Evolutionary conservation across 2,329 filamentous ascomycete genomes (phyloP).

Genomic region (Cryphonectria nitschkei): DNA sequence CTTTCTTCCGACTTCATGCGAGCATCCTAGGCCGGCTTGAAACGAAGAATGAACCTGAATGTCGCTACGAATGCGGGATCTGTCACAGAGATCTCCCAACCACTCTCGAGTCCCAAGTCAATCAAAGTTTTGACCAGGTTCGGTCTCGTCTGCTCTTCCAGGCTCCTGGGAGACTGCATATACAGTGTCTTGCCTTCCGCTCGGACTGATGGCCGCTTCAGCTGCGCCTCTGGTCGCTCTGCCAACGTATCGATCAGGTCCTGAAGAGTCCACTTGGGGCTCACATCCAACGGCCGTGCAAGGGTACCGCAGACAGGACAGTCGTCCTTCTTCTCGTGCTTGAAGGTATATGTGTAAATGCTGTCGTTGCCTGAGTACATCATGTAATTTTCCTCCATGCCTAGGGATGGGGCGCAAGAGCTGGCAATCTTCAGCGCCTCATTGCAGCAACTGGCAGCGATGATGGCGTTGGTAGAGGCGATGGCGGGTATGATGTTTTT

Average conservation of each 20-base stretch:
- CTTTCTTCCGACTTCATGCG: slow-evolving; percentile 6
- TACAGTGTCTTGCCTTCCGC: slow-evolving; percentile 83
- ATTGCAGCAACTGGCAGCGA: slow-evolving; percentile 94
- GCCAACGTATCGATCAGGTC: slow-evolving; percentile 86
- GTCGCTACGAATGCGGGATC: slow-evolving; percentile 85
- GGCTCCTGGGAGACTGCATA: slow-evolving; percentile 78
- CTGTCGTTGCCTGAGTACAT: slow-evolving; percentile 97
- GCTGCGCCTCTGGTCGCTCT: slow-evolving; percentile 82
- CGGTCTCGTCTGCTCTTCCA: slow-evolving; percentile 82
- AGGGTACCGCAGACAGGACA: slow-evolving; percentile 91
- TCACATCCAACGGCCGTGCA: slow-evolving; percentile 73
- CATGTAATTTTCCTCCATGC: slow-evolving; percentile 89
- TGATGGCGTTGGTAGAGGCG: slow-evolving; percentile 94
- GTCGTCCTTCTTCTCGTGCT: slow-evolving; percentile 90
- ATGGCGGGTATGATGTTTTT: slow-evolving; percentile 99
- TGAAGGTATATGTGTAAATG: slow-evolving; percentile 97
- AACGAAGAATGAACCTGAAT: slow-evolving; percentile 59
- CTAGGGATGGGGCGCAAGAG: slow-evolving; percentile 77
- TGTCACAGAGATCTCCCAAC: slow-evolving; percentile 88
- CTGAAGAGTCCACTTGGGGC: slow-evolving; percentile 72
- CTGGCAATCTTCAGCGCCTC: slow-evolving; percentile 95
- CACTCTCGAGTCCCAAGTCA: slow-evolving; percentile 73
- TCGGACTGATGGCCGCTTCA: slow-evolving; percentile 90
- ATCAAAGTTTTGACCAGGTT: slow-evolving; percentile 79
- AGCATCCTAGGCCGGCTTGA: slow-evolving; percentile 39